Evolutionary conservation across 2,329 filamentous ascomycete species (phyloP), one percentile per base, ranked within the genome.

Genomic region (Hirsutella rhossiliensis): DNA sequence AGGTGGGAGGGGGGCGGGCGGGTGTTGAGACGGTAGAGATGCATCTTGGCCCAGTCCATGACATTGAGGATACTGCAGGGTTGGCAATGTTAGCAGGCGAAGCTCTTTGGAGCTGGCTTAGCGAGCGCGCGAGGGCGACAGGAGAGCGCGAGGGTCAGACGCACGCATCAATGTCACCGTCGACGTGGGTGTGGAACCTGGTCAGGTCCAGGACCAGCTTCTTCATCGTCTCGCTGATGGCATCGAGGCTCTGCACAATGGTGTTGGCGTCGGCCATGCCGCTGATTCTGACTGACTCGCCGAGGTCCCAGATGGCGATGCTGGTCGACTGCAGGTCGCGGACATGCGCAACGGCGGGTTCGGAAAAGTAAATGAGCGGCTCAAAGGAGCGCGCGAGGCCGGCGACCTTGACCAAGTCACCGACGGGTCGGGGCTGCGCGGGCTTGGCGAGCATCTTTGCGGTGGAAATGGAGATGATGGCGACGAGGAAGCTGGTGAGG

Each of bases 11-110:
- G 74, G 1, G 76, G 73, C 7, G 80, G 77, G 18, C 75, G 66
- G 19, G 71, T 70, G 48, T 79, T 76, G 45, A 92, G 68, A 39
- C 80, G 80, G 47, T 80, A 72, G 13, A 97, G 76, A 61, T 96
- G 88, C 51, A 88, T 80, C 57, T 84, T 84, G 13, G 87, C 86
- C 90, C 90, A 96, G 59, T 95, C 87, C 88, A 97, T 96, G 42
- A 94, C 87, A 48, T 92, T 83, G 31, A 97, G 73, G 52, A 96
- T 94, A 47, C 84, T 82, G 55, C 3, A 15, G 12, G 6, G 11
- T 11, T 20, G 17, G n/a, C 37, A 28, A 11, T 28, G 20, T 18
- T 29, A 20, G 27, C 2, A 23, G 29, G 37, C 9, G 12, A 40
- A 41, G 36, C 43, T n/a, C 23, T 23, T 23, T 27, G 6, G 9